phyloP scores from a whole-genome alignment of 495 filamentous ascomycete genomes.

The Lasiosphaeria ovina region DNA sequence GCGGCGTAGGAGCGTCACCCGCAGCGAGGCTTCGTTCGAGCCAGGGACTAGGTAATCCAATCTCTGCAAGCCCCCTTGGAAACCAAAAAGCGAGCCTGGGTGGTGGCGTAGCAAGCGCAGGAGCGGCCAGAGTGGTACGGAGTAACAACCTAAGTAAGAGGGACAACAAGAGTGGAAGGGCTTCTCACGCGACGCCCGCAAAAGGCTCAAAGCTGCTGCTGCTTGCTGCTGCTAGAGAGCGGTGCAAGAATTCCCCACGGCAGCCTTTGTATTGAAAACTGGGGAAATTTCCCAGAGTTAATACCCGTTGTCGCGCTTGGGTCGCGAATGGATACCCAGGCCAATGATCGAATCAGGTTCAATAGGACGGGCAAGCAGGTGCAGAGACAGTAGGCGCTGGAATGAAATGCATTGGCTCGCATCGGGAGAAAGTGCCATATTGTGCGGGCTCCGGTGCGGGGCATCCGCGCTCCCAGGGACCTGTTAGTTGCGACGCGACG shows the following conservation, averaged over 20 bases:
- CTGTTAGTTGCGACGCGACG: too few relatives aligned
- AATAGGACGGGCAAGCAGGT: background rate
- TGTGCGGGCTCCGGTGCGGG: background rate
- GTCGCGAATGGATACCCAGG: conserved; percentile 2
- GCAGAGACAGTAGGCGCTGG: conserved; percentile 9
- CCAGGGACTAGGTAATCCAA: background rate
- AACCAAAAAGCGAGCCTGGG: too few relatives aligned
- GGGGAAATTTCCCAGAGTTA: conserved; percentile 2
- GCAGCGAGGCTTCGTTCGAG: background rate
- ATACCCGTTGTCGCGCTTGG: conserved; percentile 18
- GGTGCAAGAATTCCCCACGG: background rate
- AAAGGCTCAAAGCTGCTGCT: background rate
- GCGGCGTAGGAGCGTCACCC: background rate
- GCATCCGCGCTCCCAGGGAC: too few relatives aligned
- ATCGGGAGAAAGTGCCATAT: background rate
- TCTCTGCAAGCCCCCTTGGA: too few relatives aligned
- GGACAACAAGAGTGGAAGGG: too few relatives aligned
- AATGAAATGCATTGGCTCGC: conserved; percentile 14
- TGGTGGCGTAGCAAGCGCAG: too few relatives aligned
- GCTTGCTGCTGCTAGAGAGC: background rate
- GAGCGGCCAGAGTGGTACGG: too few relatives aligned
- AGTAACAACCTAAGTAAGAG: too few relatives aligned
- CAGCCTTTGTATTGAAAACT: conserved; percentile 4
- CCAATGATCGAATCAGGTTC: conserved; percentile 11
- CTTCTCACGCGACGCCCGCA: too few relatives aligned